Evolutionary conservation across 2,329 filamentous ascomycete species (phyloP).

Genomic region (Colletotrichum scovillei): DNA sequence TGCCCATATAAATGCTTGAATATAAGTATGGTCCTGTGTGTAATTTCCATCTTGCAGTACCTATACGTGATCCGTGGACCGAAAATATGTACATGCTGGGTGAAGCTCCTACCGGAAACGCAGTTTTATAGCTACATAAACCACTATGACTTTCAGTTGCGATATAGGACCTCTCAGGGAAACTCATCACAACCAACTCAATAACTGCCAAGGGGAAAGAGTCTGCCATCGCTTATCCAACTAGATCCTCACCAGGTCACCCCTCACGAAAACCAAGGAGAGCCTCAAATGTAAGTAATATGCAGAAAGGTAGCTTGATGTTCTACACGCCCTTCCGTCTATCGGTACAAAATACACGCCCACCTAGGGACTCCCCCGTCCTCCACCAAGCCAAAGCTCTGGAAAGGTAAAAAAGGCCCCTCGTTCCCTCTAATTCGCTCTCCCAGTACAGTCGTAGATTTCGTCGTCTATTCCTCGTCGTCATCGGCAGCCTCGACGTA

Average conservation of each 20-base stretch:
- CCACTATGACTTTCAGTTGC: too few relatives aligned
- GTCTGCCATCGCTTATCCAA: background rate
- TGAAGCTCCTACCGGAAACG: too few relatives aligned
- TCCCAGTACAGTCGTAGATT: constrained; percentile 37
- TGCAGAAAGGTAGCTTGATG: constrained; percentile 36
- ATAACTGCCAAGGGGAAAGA: background rate
- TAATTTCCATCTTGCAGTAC: background rate
- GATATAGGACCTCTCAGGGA: background rate
- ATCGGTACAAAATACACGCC: constrained; percentile 33
- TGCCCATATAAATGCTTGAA: background rate
- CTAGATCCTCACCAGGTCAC: background rate
- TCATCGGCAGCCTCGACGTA: constrained; percentile 81
- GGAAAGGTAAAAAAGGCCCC: background rate
- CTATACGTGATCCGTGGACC: background rate
- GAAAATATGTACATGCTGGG: too few relatives aligned
- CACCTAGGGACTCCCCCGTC: constrained; percentile 1
- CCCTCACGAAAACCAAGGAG: background rate
- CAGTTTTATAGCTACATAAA: too few relatives aligned
- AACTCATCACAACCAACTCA: background rate
- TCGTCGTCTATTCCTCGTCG: constrained; percentile 62
- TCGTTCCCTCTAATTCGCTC: background rate
- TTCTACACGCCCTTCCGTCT: constrained; percentile 38
- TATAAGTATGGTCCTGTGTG: background rate
- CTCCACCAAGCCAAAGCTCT: constrained; percentile 11
- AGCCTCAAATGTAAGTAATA: constrained; percentile 13